These are phyloP conservation scores for Ophiostoma pallidulum DNA, from an alignment of 2,329 filamentous ascomycete genomes.

Conservation along the genomic window DNA sequence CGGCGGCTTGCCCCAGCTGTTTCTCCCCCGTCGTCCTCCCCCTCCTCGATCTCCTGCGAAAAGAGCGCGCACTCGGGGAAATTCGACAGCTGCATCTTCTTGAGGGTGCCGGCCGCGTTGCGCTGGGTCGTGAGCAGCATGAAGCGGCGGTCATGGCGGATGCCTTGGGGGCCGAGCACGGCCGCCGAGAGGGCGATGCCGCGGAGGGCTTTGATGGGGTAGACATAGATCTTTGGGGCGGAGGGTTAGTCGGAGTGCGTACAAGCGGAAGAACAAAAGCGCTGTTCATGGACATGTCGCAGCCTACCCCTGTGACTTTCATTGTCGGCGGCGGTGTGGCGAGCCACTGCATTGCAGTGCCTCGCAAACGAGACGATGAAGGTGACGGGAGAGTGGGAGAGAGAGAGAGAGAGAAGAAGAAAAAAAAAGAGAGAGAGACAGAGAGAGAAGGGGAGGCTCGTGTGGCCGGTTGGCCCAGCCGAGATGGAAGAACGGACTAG, in stretches of 20 bases:
- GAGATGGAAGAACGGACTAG: no score
- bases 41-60: conserved; percentile 40
- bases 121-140: conserved; percentile 50
- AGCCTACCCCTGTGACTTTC: conserved; percentile 8
- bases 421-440: background rate
- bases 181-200: conserved; percentile 46
- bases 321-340: no score
- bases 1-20: background rate
- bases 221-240: conserved; percentile 54
- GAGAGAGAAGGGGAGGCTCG: background rate
- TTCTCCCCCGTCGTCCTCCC: conserved; percentile 9
- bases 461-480: no score
- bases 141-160: conserved; percentile 58
- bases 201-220: conserved; percentile 66
- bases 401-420: conserved; percentile 4
- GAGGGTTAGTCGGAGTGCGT: background rate
- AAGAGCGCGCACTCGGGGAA: conserved; percentile 57
- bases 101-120: conserved; percentile 29
- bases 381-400: background rate
- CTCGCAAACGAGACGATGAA: background rate
- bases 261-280: background rate
- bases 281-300: background rate
- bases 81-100: conserved; percentile 50
- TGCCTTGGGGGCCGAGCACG: conserved; percentile 50
- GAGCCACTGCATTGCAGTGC: background rate